Evolutionary conservation across 768 basidiomycete genomes (phyloP), one percentile per base, ranked within the genome.

Genomic region (Lentinula edodes): DNA sequence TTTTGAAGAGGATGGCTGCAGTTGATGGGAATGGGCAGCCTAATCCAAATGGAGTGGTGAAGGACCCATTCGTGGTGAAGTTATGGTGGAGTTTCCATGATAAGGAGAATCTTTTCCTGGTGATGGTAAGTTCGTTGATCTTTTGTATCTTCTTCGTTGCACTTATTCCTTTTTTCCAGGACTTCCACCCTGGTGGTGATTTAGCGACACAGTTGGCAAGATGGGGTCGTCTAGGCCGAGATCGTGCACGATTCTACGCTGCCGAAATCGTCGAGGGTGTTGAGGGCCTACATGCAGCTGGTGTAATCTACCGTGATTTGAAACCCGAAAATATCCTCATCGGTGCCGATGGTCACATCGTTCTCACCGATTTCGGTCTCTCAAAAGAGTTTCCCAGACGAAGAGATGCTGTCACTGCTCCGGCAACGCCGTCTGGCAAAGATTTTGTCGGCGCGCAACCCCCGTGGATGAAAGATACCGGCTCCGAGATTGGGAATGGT

Each of bases 51-150:
- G 59, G 39, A 28, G 50, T 39, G 10, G 48, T 60, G 61, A 82
- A 84, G 67, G 94, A 98, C 71, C 94, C 94, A 10, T 99, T 98
- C 72, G 91, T 98, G 57, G 93, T 98, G 63, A 93, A 90, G 72
- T 83, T 99, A 16, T 92, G 93, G 86, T 95, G 92, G 90, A 91
- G 91, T 74, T 99, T 98, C 78, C 95, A 98, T 74, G 95, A 98
- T 75, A 91, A 91, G 76, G 94, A 98, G 73, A 96, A 97, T 70
- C 75, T 98, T 64, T 98, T 95, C 76, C 84, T 99, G 69, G 93
- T 98, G 48, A 95, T 99, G 90, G 91, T 90, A 63, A 67, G 75
- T 78, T 46, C 45, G 35, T 48, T 53, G 41, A n/a, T 61, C 60
- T 64, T 39, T 68, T 66, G 61, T 61, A 5, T 3, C 64, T 67